Base-by-base conservation (phyloP, 352 stramenopile species). In the Phytophthora parvispora region DNA sequence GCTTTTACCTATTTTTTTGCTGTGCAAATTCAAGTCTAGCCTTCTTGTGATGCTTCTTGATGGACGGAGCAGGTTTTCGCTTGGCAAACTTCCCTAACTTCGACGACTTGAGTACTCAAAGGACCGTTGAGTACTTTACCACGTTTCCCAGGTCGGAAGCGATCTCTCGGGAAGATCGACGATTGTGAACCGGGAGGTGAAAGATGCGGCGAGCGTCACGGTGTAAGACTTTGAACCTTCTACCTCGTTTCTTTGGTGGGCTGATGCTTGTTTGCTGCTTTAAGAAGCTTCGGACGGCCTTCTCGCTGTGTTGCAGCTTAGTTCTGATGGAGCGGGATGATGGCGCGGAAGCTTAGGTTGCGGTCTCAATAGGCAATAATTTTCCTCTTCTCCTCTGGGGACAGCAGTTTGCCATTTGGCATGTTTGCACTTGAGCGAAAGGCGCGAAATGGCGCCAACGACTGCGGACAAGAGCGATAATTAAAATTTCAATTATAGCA, bases 21-120 rank as follows among this genome's bases (percentile, higher is more conserved):
- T 40, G 22, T 4, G 58, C 45, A 50, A 65, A 65, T 4, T 31
- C 24, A 2, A 55, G 4, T 3, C 45, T 20, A 10, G 27, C 32
- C 16, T 28, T 49, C 42, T 68, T 61, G 24, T 68, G 60, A 24
- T 62, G 60, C 15, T 52, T 20, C 42, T 58, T 68, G 40, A 68
- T 45, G 9, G 10, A 29, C 2, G 60, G 51, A 3, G 49, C 18
- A 6, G 18, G 52, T 40, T 62, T 68, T 22, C 43, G 28, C 60
- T 68, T 62, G 10, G 60, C 29, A 38, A 50, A 68, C 51, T 61
- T 68, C n/a, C 13, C 5, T 31, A 57, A 68, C 7, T 28, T 28
- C 8, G 54, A 51, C 36, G 13, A 42, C 1, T 42, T 43, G 4
- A 68, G 60, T 9, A 51, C 20, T 8, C 51, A 28, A 3, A 68